Conservation (phyloP, 2,329 filamentous ascomycete species). For the Ilyonectria robusta region DNA sequence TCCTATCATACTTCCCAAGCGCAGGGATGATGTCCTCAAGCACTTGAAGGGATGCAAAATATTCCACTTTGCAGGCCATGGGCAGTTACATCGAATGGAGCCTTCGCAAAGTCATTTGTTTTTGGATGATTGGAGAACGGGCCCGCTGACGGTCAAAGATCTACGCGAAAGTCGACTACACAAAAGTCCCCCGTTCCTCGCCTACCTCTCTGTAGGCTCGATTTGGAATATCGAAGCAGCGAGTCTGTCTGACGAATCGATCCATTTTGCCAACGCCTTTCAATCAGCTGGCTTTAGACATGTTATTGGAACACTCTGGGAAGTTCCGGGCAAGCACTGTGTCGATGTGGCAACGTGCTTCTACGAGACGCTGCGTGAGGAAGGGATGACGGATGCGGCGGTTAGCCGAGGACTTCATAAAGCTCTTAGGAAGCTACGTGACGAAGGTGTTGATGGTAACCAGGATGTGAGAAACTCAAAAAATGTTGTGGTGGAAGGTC, state of each 20-base stretch:
- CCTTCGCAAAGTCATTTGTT: not conserved
- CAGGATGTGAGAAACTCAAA: not conserved
- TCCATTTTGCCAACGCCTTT: conserved; percentile 4
- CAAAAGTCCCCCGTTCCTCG: not conserved
- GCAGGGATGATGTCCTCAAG: not conserved
- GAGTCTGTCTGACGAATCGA: not conserved
- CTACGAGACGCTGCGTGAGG: not conserved
- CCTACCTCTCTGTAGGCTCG: not conserved
- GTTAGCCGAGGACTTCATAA: not conserved
- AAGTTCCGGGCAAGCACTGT: conserved; percentile 1
- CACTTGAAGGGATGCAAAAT: not conserved
- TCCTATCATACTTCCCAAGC: not conserved
- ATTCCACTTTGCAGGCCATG: conserved; percentile 4
- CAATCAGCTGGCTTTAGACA: conserved; percentile 6
- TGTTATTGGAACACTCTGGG: conserved; percentile 8
- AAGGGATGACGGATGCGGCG: not conserved
- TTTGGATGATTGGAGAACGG: not conserved
- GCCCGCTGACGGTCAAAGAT: too few species aligned
- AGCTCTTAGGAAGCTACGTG: not conserved
- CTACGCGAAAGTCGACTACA: not conserved
- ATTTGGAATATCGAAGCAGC: not conserved
- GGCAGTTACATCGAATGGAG: not conserved
- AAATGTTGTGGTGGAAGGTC: not conserved
- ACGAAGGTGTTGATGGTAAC: not conserved
- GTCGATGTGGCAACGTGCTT: not conserved